These are phyloP conservation scores for Parmelia sp. DNA, from an alignment of 495 filamentous ascomycete species.

Conservation along the genomic window DNA sequence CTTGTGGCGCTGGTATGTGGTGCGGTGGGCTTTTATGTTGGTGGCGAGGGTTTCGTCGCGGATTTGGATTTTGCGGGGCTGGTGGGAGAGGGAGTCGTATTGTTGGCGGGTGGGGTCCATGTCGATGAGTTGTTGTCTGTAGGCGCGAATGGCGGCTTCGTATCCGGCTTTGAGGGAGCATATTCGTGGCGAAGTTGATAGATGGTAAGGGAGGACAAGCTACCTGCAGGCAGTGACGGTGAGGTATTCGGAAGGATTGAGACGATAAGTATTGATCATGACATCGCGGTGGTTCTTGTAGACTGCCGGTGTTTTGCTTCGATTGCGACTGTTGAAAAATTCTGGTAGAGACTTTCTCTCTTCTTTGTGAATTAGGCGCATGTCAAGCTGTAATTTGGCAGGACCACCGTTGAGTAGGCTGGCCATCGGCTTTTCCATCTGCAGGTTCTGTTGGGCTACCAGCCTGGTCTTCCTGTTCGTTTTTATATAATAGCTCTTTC, in stretches of 20 bases:
- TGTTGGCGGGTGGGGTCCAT: not conserved
- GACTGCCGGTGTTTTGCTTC: slow-evolving; percentile 94
- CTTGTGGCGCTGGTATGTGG: not conserved
- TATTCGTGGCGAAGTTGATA: no score
- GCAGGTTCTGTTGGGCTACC: slow-evolving; percentile 34
- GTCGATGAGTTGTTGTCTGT: no score
- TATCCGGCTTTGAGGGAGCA: not conserved
- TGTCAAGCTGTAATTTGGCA: slow-evolving; percentile 96
- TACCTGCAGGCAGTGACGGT: slow-evolving; percentile 98
- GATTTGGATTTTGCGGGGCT: not conserved
- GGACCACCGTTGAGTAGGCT: slow-evolving; percentile 67
- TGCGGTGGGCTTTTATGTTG: not conserved
- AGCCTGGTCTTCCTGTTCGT: slow-evolving; percentile 33
- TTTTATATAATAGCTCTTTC: no score
- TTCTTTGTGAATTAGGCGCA: slow-evolving; percentile 80
- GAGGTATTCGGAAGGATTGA: slow-evolving; percentile 92
- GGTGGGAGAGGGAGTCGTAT: not conserved
- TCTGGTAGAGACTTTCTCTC: slow-evolving; percentile 90
- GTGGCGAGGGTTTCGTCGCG: no score
- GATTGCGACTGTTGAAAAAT: slow-evolving; percentile 96
- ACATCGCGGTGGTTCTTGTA: slow-evolving; percentile 99
- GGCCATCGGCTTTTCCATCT: slow-evolving; percentile 42
- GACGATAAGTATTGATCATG: slow-evolving; percentile 97
- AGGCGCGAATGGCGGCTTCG: not conserved
- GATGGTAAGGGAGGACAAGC: no score